These are phyloP conservation scores for Golovinomyces cichoracearum DNA, from an alignment of 2,329 filamentous ascomycete genomes.

Conservation along the genomic window DNA sequence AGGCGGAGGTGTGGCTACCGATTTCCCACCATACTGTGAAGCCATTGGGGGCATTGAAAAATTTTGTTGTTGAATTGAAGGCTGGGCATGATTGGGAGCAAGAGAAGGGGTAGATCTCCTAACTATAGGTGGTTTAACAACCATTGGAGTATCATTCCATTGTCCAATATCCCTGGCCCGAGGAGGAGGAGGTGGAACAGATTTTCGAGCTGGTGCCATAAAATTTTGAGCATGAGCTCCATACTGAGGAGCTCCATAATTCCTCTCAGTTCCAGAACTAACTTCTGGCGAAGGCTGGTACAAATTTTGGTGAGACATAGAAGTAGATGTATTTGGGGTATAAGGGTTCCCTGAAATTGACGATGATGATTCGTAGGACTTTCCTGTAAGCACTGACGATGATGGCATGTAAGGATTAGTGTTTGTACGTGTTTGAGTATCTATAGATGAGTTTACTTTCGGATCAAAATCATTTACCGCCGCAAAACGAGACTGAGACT, in stretches of 20 bases:
- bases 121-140: constrained; percentile 43
- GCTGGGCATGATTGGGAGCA: constrained; percentile 47
- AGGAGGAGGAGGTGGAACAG: constrained; percentile 43
- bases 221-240: constrained; percentile 16
- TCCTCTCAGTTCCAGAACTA: too few species aligned
- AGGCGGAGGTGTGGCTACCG: constrained; percentile 44
- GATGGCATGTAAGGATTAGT: constrained; percentile 25
- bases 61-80: constrained; percentile 35
- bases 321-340: too few species aligned
- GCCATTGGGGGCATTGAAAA: constrained; percentile 25
- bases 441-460: not conserved
- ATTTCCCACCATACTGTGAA: constrained; percentile 31
- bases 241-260: too few species aligned
- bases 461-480: constrained; percentile 17
- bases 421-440: constrained; percentile 10
- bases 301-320: too few species aligned
- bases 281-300: too few species aligned
- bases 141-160: constrained; percentile 90
- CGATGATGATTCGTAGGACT: not conserved
- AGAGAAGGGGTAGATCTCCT: constrained; percentile 39
- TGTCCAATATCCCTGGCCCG: constrained; percentile 45
- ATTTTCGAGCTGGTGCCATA: constrained; percentile 35
- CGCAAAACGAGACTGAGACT: constrained; percentile 19
- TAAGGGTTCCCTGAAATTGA: constrained; percentile 26
- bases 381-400: constrained; percentile 12